Percentiles rank a stretch among this genome's conserved stretches.
phyloP scores from a whole-genome alignment of 306 rosid genomes.

The Rubus parviflorus region DNA sequence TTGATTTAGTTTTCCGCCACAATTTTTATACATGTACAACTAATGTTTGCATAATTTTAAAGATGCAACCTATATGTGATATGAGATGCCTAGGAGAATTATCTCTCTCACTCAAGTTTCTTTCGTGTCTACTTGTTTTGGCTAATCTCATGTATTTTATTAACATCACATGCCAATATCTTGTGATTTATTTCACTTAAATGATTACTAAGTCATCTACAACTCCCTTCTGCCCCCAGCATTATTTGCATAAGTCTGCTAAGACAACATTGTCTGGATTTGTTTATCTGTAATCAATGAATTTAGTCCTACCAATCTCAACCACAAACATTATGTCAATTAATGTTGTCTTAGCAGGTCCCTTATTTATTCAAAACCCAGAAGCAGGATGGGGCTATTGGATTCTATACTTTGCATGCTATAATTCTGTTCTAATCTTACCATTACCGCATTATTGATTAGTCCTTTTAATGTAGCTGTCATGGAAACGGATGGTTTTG shows the following conservation, averaged over 20 bases:
- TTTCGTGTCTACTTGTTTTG: not conserved
- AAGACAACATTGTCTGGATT: not conserved
- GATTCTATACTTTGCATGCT: slow-evolving; percentile 7
- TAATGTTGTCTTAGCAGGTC: not conserved
- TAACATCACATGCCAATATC: not conserved
- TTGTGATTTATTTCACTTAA: not conserved
- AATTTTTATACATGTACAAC: not conserved
- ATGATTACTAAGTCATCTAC: not conserved
- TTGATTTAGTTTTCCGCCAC: not conserved
- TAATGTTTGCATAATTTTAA: not conserved
- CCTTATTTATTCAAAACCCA: not conserved
- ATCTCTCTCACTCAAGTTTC: no score
- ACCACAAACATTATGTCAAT: not conserved
- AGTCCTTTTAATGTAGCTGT: slow-evolving; percentile 63
- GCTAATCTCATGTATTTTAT: not conserved
- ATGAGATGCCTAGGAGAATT: not conserved
- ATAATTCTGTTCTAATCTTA: slow-evolving; percentile 11
- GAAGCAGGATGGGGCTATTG: slow-evolving; percentile 25
- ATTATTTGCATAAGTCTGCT: not conserved
- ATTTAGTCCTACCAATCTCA: not conserved
- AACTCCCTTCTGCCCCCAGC: not conserved
- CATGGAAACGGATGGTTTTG: slow-evolving; percentile 93
- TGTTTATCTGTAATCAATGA: not conserved
- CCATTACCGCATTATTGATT: slow-evolving; percentile 5
- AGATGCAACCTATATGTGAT: not conserved